Base-by-base conservation (phyloP, 345 rosid species). In the Erysimum cheiranthoides region DNA sequence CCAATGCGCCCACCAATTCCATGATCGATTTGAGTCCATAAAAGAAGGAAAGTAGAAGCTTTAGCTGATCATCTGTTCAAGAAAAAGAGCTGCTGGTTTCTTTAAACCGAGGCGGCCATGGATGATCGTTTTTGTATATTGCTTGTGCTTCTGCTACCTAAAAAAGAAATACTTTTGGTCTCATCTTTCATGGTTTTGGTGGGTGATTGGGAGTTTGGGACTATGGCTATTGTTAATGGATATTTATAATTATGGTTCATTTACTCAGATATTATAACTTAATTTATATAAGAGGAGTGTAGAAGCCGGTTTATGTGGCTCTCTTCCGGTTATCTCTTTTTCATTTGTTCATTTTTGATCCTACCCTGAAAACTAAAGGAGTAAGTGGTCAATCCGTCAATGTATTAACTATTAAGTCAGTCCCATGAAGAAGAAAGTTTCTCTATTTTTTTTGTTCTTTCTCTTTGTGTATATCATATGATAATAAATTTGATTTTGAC, bases 91-190 rank as follows among this genome's bases (percentile, higher is more conserved):
- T 77, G 80, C 35, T 71, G 71, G 76, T 71, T 77, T 70, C 54
- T 57, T 40, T 56, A 46, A 68, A 60, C 67, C 39, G 42, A 76
- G 28, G 80, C 47, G 80, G 80, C 80, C 80, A 57, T 77, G 76
- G 80, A 65, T 77, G 80, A 65, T 71, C 76, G 2, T 71, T 57
- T 71, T 77, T 77, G 80, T 77, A 77, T 39, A 77, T 77, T 64
- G 80, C 80, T 71, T 77, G 11, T 71, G 76, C 80, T 71, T 77
- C 73, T 65, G n/a, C 80, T 51, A 53, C 43, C 65, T 34, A 21
- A 17, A 14, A 9, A 18, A 18, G 16, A 30, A 46, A 58, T 10
- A 67, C 45, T 38, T 59, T 66, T 53, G 71, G 80, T 0, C 72
- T 77, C 68, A 36, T 39, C 67, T 65, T 57, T 77, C 76, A 77